Evolutionary conservation across 1,139 yeast species (phyloP).

Genomic region (Geotrichum armillariae): DNA sequence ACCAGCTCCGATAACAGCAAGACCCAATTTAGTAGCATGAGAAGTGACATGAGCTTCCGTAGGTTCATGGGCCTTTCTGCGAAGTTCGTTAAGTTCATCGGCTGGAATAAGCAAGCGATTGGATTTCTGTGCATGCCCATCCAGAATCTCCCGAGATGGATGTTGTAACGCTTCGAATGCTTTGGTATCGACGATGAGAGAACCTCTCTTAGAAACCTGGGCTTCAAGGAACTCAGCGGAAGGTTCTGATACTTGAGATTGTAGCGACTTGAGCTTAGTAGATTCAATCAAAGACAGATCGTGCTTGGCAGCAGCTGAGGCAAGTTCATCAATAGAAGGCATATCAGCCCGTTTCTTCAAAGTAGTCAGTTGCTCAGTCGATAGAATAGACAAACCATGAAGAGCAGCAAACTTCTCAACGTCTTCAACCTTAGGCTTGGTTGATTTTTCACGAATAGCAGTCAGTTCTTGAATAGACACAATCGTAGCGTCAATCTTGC

Average conservation of each 20-base stretch:
- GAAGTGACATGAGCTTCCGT: constrained; percentile 28
- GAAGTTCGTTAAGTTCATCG: constrained; percentile 31
- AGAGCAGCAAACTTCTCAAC: constrained; percentile 27
- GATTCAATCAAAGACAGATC: constrained; percentile 33
- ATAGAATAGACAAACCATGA: constrained; percentile 32
- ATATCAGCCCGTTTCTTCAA: constrained; percentile 22
- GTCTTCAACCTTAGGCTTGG: constrained; percentile 27
- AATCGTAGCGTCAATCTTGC: constrained; percentile 14
- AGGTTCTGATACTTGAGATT: constrained; percentile 13
- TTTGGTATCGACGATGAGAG: constrained; percentile 19
- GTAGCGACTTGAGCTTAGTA: constrained; percentile 25
- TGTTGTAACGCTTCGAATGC: constrained; percentile 38
- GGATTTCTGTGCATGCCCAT: constrained; percentile 36
- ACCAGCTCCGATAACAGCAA: constrained; percentile 30
- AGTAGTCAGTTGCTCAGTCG: constrained; percentile 17
- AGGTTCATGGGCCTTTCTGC: constrained; percentile 30
- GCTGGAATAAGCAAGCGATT: constrained; percentile 19
- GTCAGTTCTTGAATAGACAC: constrained; percentile 15
- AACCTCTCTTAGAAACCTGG: constrained; percentile 10
- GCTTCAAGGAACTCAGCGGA: constrained; percentile 12
- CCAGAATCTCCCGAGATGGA: constrained; percentile 44
- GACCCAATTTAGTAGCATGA: constrained; percentile 35
- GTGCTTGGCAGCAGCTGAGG: constrained; percentile 28
- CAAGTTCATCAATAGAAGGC: constrained; percentile 25
- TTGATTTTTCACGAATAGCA: constrained; percentile 28